These are phyloP conservation scores for Dipodascus geniculatus DNA, from an alignment of 805 yeast genomes.

Conservation along the genomic window DNA sequence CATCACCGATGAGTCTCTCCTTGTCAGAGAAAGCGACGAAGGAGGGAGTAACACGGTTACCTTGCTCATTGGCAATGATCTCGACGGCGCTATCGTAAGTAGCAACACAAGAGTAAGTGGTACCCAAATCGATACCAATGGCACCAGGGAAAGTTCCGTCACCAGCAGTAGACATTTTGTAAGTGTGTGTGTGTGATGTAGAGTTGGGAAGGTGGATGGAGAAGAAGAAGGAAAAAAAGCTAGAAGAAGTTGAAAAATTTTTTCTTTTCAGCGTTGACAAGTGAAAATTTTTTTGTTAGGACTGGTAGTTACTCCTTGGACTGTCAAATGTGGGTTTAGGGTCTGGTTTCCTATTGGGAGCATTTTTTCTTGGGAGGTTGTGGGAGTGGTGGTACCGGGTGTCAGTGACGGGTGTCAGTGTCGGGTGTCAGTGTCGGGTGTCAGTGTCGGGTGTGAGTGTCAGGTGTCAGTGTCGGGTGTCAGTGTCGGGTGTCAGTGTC, in stretches of 20 bases:
- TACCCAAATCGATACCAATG: constrained; percentile 97
- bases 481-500: no score
- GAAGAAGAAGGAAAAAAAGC: constrained; percentile 1
- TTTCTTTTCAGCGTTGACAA: constrained; percentile 1
- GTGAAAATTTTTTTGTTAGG: constrained; percentile 1
- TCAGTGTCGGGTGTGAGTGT: no score
- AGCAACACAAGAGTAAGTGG: constrained; percentile 94
- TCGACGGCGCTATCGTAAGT: constrained; percentile 90
- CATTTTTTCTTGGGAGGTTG: no score
- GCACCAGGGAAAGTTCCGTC: constrained; percentile 99
- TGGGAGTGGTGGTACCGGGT: no score
- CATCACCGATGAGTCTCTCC: constrained; percentile 91
- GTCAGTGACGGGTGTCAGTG: no score
- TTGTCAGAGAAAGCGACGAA: constrained; percentile 89
- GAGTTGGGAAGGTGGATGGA: constrained; percentile 3
- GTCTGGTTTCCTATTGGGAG: background rate
- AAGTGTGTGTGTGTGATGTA: background rate
- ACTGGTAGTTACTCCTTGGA: background rate
- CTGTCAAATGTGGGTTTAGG: background rate
- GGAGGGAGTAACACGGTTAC: constrained; percentile 96
- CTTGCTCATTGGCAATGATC: constrained; percentile 95
- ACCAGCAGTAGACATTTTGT: constrained; percentile 27
- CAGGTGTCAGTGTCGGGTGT: no score
- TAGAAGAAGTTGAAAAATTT: constrained; percentile 9
- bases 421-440: no score